phyloP scores from a whole-genome alignment of 148 eudicot genomes.

The Rhododendron williamsianum region DNA sequence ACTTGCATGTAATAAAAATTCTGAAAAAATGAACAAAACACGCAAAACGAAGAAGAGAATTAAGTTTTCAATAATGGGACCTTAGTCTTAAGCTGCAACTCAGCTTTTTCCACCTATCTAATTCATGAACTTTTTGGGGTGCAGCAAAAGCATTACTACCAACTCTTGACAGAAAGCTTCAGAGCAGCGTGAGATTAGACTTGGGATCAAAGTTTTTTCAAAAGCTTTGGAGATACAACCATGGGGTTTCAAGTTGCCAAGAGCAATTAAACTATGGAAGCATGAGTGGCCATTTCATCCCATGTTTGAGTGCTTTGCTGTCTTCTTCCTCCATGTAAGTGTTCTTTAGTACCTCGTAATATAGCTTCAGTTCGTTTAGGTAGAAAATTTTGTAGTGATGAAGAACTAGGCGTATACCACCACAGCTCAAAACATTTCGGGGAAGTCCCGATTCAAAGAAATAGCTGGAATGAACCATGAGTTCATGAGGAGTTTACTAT shows the following conservation, averaged over 20 bases:
- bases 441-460: neutral
- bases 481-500: neutral
- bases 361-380: neutral
- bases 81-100: neutral
- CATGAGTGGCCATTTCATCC: neutral
- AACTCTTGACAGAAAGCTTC: conserved; percentile 24
- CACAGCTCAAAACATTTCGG: neutral
- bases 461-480: neutral
- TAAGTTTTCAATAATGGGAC: too few relatives aligned
- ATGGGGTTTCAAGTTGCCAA: neutral
- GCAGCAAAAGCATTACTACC: conserved; percentile 42
- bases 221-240: neutral
- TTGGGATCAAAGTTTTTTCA: neutral
- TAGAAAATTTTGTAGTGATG: neutral
- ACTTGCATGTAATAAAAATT: too few relatives aligned
- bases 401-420: neutral
- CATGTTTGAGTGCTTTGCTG: neutral
- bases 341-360: neutral
- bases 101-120: conserved; percentile 1
- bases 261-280: neutral
- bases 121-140: conserved; percentile 1
- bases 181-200: conserved; percentile 12
- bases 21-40: too few relatives aligned
- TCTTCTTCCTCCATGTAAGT: conserved; percentile 1
- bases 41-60: too few relatives aligned